phyloP scores from a whole-genome alignment of 1,284 basidiomycete species.

The Phylloporus gajari region DNA sequence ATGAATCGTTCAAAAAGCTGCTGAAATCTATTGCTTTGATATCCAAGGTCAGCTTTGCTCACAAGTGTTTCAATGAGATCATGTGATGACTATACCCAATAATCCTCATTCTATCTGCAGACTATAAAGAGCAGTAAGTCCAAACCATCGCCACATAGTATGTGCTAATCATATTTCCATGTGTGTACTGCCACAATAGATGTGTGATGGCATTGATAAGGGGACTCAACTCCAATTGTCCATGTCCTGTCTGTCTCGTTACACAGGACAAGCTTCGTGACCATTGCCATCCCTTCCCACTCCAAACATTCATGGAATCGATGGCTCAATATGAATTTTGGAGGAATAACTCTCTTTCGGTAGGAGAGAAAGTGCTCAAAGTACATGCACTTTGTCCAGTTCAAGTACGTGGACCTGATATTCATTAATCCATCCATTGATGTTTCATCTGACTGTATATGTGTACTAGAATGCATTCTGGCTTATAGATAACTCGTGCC shows the following conservation, averaged over 20 bases:
- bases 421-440: background rate
- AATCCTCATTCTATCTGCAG: background rate
- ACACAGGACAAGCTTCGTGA: background rate
- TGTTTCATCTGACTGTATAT: background rate
- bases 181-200: background rate
- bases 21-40: slow-evolving; percentile 26
- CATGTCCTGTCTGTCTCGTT: background rate
- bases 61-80: background rate
- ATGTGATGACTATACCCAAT: background rate
- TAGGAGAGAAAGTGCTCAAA: background rate
- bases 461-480: background rate
- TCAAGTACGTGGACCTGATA: background rate
- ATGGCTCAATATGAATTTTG: background rate
- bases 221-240: background rate
- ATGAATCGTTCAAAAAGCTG: slow-evolving; percentile 36
- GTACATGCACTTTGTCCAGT: background rate
- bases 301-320: background rate
- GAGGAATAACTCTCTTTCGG: background rate
- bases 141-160: no score
- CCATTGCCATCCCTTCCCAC: background rate
- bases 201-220: background rate
- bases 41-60: background rate
- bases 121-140: background rate
- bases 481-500: background rate
- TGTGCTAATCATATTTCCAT: no score